A percentile compares a stretch with the other conserved stretches of the same genome.
These are phyloP conservation scores for Handroanthus guayacan DNA, from an alignment of 257 asterid species.

Conservation along the genomic window DNA sequence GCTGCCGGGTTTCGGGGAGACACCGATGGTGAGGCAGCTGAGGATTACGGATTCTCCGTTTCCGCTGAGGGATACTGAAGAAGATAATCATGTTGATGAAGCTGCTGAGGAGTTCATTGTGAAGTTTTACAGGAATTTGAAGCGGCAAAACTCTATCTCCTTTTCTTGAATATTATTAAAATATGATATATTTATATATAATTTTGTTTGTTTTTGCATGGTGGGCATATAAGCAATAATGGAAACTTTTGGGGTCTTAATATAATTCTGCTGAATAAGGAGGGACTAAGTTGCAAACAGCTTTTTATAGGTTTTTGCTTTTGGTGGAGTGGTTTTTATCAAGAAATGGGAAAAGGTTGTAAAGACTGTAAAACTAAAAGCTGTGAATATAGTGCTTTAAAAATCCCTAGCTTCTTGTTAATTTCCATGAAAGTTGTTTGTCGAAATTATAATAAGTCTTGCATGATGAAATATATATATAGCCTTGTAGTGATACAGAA, in stretches of 20 bases:
- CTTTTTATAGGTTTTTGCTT: too few relatives aligned
- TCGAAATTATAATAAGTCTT: slow-evolving; percentile 7
- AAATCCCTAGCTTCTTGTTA: neutral
- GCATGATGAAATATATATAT: neutral
- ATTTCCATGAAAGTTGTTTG: slow-evolving; percentile 6
- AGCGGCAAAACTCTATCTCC: slow-evolving; percentile 45
- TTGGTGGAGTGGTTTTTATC: neutral
- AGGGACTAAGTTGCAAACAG: too few relatives aligned
- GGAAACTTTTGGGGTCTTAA: slow-evolving; percentile 31
- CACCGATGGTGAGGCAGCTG: slow-evolving; percentile 78
- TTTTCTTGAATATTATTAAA: neutral
- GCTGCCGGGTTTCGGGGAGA: slow-evolving; percentile 71
- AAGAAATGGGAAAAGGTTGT: neutral
- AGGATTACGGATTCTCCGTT: slow-evolving; percentile 78
- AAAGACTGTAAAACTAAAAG: slow-evolving; percentile 22
- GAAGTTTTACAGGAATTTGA: slow-evolving; percentile 66
- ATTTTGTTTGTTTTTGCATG: slow-evolving; percentile 30
- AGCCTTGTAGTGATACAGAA: neutral
- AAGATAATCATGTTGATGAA: slow-evolving; percentile 55
- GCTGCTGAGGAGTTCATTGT: slow-evolving; percentile 69
- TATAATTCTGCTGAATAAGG: neutral
- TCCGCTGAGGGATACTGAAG: slow-evolving; percentile 50
- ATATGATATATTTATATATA: too few relatives aligned
- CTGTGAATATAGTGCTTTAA: slow-evolving; percentile 39
- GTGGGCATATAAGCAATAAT: slow-evolving; percentile 16